Evolutionary conservation across 2,329 filamentous ascomycete species (phyloP).

Genomic region (Neonectria neomacrospora): DNA sequence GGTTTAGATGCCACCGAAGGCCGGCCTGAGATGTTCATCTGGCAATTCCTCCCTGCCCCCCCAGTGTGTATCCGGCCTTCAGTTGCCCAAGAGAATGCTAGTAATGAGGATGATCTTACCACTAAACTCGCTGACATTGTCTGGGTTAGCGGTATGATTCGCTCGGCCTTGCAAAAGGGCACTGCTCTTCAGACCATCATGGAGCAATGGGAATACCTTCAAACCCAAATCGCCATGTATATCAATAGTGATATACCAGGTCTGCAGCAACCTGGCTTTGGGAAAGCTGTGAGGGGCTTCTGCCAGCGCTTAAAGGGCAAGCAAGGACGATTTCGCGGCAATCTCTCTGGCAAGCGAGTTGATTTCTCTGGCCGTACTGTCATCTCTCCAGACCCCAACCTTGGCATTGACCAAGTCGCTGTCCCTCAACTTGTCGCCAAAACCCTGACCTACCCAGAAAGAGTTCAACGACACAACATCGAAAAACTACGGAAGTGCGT

Average conservation of each 20-base stretch:
- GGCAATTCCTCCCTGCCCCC: constrained; percentile 94
- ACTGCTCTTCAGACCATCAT: constrained; percentile 89
- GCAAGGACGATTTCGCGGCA: constrained; percentile 95
- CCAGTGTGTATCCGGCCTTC: constrained; percentile 95
- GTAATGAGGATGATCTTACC: constrained; percentile 95
- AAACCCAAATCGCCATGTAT: constrained; percentile 95
- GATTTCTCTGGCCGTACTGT: constrained; percentile 98
- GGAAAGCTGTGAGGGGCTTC: constrained; percentile 91
- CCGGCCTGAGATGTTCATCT: constrained; percentile 95
- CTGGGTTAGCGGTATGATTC: constrained; percentile 88
- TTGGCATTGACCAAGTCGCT: constrained; percentile 93
- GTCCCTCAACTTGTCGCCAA: constrained; percentile 92
- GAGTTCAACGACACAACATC: constrained; percentile 85
- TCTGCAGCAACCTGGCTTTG: constrained; percentile 86
- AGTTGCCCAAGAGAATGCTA: constrained; percentile 91
- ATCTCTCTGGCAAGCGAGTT: constrained; percentile 96
- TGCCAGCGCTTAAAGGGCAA: constrained; percentile 97
- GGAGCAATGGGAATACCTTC: constrained; percentile 98
- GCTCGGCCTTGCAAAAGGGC: constrained; percentile 83
- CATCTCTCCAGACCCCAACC: constrained; percentile 95
- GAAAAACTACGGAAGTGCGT: constrained; percentile 82
- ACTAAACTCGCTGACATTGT: constrained; percentile 98
- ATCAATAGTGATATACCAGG: constrained; percentile 97
- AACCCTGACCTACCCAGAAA: constrained; percentile 95
- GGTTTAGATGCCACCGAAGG: constrained; percentile 89